A percentile compares a stretch with the other conserved stretches of the same genome.
Conservation (phyloP, 768 basidiomycete species). For the Collybia nuda region DNA sequence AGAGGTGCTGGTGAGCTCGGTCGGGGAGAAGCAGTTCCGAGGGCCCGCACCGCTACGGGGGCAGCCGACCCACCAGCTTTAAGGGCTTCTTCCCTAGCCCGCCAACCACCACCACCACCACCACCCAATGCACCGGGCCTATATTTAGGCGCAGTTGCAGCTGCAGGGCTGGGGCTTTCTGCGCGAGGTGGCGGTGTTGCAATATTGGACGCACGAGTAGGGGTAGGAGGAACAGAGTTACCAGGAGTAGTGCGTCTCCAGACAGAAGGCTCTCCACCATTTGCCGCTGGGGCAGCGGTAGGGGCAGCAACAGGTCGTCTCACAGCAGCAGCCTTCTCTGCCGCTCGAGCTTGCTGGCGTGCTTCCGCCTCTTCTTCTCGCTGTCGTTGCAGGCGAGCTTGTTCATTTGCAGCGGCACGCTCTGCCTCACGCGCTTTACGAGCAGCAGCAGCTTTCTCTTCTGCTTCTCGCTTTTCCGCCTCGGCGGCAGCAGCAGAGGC, state of each 20-base stretch:
- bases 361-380: constrained; percentile 74
- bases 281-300: constrained; percentile 24
- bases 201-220: constrained; percentile 21
- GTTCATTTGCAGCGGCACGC: constrained; percentile 49
- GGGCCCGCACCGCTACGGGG: constrained; percentile 14
- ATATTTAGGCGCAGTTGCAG: constrained; percentile 39
- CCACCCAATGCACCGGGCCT: constrained; percentile 37
- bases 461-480: constrained; percentile 59
- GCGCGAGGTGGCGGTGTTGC: constrained; percentile 43
- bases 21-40: constrained; percentile 26
- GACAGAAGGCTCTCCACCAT: constrained; percentile 20
- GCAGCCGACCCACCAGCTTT: constrained; percentile 20
- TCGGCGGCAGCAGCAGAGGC: constrained; percentile 46
- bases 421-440: constrained; percentile 55
- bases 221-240: constrained; percentile 25
- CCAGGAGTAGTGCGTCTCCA: constrained; percentile 32
- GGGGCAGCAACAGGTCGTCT: constrained; percentile 25
- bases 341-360: constrained; percentile 36
- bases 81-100: constrained; percentile 48
- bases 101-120: constrained; percentile 50
- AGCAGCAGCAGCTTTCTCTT: constrained; percentile 49
- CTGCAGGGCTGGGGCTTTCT: constrained; percentile 54
- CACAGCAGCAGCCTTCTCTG: constrained; percentile 30
- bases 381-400: constrained; percentile 57
- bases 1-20: constrained; percentile 35